Conservation (phyloP, 257 asterid genomes). For the Anisodus acutangulus region DNA sequence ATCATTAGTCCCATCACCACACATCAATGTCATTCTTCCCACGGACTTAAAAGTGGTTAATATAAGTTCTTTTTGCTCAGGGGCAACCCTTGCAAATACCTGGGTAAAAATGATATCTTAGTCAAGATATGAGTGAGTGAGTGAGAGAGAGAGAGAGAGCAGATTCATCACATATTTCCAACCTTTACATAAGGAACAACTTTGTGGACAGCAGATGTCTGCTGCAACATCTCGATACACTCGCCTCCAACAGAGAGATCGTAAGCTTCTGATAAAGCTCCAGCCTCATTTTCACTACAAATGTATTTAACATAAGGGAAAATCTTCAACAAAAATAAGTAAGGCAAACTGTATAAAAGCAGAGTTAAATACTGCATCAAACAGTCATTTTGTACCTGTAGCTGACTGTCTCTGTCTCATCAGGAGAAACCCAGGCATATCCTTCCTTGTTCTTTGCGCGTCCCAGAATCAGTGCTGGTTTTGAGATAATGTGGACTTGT, state of each 20-base stretch:
- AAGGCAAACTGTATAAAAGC: not conserved
- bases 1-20: constrained; percentile 99
- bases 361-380: not conserved
- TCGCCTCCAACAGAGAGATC: constrained; percentile 99
- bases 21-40: constrained; percentile 95
- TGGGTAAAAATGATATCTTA: constrained; percentile 36
- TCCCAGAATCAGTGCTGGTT: constrained; percentile 81
- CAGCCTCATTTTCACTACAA: constrained; percentile 78
- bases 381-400: constrained; percentile 56
- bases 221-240: constrained; percentile 94
- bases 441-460: constrained; percentile 53
- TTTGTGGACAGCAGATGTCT: constrained; percentile 68
- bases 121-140: constrained; percentile 21
- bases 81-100: constrained; percentile 99
- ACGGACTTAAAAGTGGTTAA: constrained; percentile 92
- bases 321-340: not conserved
- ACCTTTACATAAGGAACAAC: constrained; percentile 96
- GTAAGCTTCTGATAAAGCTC: constrained; percentile 70
- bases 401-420: constrained; percentile 58
- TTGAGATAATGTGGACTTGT: constrained; percentile 89
- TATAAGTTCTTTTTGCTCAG: constrained; percentile 97
- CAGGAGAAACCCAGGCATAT: constrained; percentile 95
- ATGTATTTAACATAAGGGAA: constrained; percentile 25
- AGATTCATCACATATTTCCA: constrained; percentile 26
- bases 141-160: not conserved